Evolutionary conservation across 768 basidiomycete species (phyloP), one percentile per base, ranked within the genome.

Genomic region (Psilocybe cubensis): DNA sequence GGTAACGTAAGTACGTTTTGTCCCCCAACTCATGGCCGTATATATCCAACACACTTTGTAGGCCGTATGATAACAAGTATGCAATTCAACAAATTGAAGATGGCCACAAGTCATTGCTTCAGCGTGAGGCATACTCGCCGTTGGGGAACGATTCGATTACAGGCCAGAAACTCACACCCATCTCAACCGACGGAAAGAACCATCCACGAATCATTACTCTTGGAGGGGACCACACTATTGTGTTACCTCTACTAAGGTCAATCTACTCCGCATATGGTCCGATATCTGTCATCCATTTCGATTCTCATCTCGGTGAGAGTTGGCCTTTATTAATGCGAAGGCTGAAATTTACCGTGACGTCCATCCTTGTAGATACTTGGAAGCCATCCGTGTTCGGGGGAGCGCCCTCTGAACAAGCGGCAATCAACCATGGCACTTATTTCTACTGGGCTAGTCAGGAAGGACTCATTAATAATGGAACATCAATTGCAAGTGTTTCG

Each of bases 221-320:
- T 29, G 94, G 94, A 20, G 93, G 94, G 3, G 93, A 95, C 66
- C 93, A 94, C 68, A 92, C 92, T 8, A 91, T 94, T 59, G 91
- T 78, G 7, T 68, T 81, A n/a, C 78, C 77, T 3, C 56, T 82
- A 20, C 73, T 88, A 18, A 84, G 91, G 38, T 90, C 92, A 14
- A 82, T 94, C 45, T 69, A 90, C 69, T 83, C 85, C 41, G 85
- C 85, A 11, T 94, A 94, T 65, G 91, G 92, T 2, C 81, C 87
- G 7, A 88, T 92, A 52, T 87, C 86, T 27, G 88, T 91, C 47
- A 91, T 94, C 49, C 93, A 94, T 71, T 93, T 94, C 67, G 93
- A 94, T 70, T 88, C 89, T 28, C 91, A 94, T 72, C 80, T 92
- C 31, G 74, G 74, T 68, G 52, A 43, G 45, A 47, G 2, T 10